Evolutionary conservation across 116 monocot species (phyloP), one percentile per base, ranked within the genome.

Genomic region (Thalassia testudinum): DNA sequence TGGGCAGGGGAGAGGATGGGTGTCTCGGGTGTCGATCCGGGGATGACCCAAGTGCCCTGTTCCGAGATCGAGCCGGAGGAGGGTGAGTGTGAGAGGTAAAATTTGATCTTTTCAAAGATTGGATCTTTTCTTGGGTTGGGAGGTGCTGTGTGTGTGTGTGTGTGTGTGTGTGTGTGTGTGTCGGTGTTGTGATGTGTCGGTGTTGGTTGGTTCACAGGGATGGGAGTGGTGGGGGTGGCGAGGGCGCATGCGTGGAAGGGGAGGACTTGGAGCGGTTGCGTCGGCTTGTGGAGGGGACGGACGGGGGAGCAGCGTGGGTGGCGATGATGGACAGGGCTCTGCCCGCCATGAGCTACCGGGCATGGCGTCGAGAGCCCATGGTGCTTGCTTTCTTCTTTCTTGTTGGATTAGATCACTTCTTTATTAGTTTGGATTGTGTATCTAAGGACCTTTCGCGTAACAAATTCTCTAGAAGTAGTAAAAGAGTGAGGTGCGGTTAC

Each of bases 291-390:
- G 84, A 87, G 57, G 78, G 43, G 47, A 74, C 57, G 1, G 93
- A 93, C 54, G 84, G 87, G 0, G 93, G 93, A 2, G 84, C 84
- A 12, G 53, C 66, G 18, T 93, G 93, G 93, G 63, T 58, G 12
- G 73, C 65, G 30, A 84, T 93, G 87, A 84, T 87, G 93, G 78
- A 93, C 17, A 61, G 70, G 29, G 38, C 72, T 3, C 47, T 81
- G 63, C 84, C 87, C 0, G 73, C 22, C 44, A 63, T 80, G 58
- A 53, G 62, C 60, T 93, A 93, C 60, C 68, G 69, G 63, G 93
- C 93, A n/a, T 93, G 93, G 93, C 64, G 78, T 37, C 78, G 93
- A 67, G 93, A 93, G 28, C 64, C 69, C 37, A 57, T 78, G 81
- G 93, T 83, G 60, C 3, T 34, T 34, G 6, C 10, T 34, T 34